Evolutionary conservation across 257 asterid species (phyloP), one percentile per base, ranked within the genome.

Genomic region (Ophiorrhiza pumila): DNA sequence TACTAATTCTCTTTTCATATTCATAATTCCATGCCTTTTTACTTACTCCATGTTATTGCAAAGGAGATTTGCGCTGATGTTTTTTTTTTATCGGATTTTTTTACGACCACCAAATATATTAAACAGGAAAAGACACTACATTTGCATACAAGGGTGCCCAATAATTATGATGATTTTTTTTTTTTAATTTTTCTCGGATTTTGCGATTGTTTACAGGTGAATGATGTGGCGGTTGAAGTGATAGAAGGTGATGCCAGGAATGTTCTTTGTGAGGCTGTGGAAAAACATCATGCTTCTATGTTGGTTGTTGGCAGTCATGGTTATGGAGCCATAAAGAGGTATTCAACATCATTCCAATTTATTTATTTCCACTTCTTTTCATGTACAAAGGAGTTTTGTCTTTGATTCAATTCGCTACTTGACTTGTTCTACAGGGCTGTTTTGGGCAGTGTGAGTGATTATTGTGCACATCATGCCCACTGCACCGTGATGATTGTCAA

Each of bases 241-340:
- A 66, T 81, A 56, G 98, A 91, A 75, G 97, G 98, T 5, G 98
- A 93, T 91, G 81, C 97, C 32, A 82, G 97, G 84, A 89, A 83
- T 75, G 96, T 87, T 76, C 88, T 93, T 7, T 91, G 96, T 27
- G 97, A 93, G 59, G 89, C 96, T 72, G 98, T 93, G 64, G 96
- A 93, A 32, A 89, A 73, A 78, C 87, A 91, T 78, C 83, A 86
- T 34, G 98, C 98, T 52, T 82, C 96, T 57, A 25, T 91, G 31
- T 74, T 93, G 68, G 95, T 89, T 60, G 86, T 93, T 32, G 97
- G 98, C 22, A 91, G 96, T 58, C 98, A 93, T 83, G 98, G 97
- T 49, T 93, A 93, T 86, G 97, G 98, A 83, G 96, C 91, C 53
- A 87, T 93, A 58, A 93, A 89, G 88, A 88, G 98, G 98, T 89